Evolutionary conservation across 2,329 filamentous ascomycete species (phyloP), one percentile per base, ranked within the genome.

Genomic region (Bipolaris gigantea): DNA sequence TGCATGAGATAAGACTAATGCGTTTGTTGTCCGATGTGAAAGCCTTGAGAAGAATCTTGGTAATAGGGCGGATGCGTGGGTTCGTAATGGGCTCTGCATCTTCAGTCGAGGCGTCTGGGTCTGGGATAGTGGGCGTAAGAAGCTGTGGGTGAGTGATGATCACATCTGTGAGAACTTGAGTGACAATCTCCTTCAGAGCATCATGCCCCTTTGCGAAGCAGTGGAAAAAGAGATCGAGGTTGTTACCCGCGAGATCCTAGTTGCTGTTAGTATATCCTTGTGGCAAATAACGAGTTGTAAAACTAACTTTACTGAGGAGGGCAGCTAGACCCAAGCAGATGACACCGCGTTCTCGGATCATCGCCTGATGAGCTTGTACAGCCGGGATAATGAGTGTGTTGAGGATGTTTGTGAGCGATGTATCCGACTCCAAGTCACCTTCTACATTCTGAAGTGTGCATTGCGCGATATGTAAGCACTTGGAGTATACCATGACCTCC

Each of bases 401-500:
- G 45, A 99, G 81, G 89, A 97, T 97, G n/a, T 90, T 90, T 4
- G 96, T 90, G n/a, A 97, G 78, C 69, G 96, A 89, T 53, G 89
- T 87, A 71, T 96, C 96, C 63, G 92, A 85, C 75, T 97, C 92
- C 34, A 97, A 80, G 67, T 89, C 89, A 56, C 91, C 90, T 48
- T 89, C 83, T 9, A 99, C 90, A 69, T 97, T 96, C 70, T 95
- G 87, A 47, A 99, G 83, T 89, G 97, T 96, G 80, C 92, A 97
- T 74, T 97, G 91, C 23, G 95, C 92, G 63, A 99, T 97, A 71
- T 97, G 90, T 57, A 99, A 82, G 74, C 94, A 97, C 77, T 97
- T 97, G 85, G 97, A 92, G 79, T 97, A 97, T 73, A 97, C 89
- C 79, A 97, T 87, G 70, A 97, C 94, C 76, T 97, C 92, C 61